Conservation (phyloP, 2,329 filamentous ascomycete genomes). For the Alternaria sp. region DNA sequence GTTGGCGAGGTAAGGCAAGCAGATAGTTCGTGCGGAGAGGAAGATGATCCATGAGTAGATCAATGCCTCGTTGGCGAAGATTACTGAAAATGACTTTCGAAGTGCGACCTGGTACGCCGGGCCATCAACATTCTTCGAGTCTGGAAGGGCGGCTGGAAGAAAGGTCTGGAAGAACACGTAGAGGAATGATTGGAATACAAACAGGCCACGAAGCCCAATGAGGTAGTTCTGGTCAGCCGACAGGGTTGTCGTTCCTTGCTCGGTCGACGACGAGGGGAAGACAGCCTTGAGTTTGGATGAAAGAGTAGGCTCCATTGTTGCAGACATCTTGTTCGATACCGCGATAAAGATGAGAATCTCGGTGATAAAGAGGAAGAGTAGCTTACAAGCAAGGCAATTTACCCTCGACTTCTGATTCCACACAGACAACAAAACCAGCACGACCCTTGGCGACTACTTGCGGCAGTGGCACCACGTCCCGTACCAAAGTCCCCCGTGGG, state of each 20-base stretch:
- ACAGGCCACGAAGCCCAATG: conserved; percentile 53
- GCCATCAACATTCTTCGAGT: conserved; percentile 45
- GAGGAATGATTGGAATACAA: conserved; percentile 53
- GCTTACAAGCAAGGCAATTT: not conserved
- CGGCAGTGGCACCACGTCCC: conserved; percentile 5
- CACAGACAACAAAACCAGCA: conserved; percentile 4
- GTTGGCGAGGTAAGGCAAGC: conserved; percentile 51
- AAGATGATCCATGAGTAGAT: conserved; percentile 57
- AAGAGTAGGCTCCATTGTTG: conserved; percentile 28
- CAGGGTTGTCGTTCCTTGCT: conserved; percentile 10
- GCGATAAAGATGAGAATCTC: not conserved
- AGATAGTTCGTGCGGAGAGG: conserved; percentile 53
- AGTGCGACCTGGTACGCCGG: conserved; percentile 51
- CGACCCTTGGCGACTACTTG: conserved; percentile 1
- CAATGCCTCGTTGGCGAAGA: conserved; percentile 56
- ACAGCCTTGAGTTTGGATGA: conserved; percentile 19
- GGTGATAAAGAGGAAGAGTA: conserved; percentile 3
- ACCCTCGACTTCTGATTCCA: not conserved
- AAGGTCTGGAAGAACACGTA: conserved; percentile 56
- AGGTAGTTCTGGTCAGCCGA: conserved; percentile 46
- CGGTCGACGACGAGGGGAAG: conserved; percentile 18
- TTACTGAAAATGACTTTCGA: conserved; percentile 53
- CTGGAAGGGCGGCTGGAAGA: conserved; percentile 50
- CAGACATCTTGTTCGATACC: conserved; percentile 1
- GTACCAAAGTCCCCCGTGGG: conserved; percentile 16